These are phyloP conservation scores for Thielaviopsis populi DNA, from an alignment of 2,329 filamentous ascomycete species.

Conservation along the genomic window DNA sequence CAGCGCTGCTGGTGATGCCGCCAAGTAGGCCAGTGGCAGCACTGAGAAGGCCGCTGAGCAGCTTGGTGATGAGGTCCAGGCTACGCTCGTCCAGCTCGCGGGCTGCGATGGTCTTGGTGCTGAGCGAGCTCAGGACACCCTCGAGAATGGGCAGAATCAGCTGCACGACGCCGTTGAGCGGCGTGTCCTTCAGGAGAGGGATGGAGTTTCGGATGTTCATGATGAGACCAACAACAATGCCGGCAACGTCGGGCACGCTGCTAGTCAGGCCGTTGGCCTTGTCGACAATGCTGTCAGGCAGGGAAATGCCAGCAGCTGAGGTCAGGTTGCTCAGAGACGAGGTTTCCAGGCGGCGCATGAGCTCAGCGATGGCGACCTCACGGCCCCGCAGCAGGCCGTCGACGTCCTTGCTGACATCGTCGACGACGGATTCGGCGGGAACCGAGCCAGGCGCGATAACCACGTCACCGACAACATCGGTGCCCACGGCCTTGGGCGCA, in stretches of 20 bases:
- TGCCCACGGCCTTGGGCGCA: no score
- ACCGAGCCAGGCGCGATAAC: no score
- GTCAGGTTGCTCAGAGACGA: not conserved
- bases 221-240: constrained; percentile 10
- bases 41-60: constrained; percentile 5
- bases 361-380: not conserved
- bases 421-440: no score
- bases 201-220: constrained; percentile 1
- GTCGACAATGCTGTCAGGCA: constrained; percentile 2
- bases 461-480: no score
- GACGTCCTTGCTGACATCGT: not conserved
- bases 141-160: constrained; percentile 9
- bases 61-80: not conserved
- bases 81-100: not conserved
- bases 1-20: not conserved
- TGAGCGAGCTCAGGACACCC: constrained; percentile 4
- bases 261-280: constrained; percentile 3
- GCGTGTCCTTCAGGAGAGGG: not conserved
- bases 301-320: not conserved
- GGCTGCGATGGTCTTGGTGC: not conserved
- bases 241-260: constrained; percentile 1
- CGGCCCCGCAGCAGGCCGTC: not conserved
- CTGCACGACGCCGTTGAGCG: constrained; percentile 9
- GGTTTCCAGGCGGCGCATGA: not conserved
- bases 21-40: not conserved